phyloP scores from a whole-genome alignment of 2,329 filamentous ascomycete species.

The Magnaporthiopsis rhizophila region DNA sequence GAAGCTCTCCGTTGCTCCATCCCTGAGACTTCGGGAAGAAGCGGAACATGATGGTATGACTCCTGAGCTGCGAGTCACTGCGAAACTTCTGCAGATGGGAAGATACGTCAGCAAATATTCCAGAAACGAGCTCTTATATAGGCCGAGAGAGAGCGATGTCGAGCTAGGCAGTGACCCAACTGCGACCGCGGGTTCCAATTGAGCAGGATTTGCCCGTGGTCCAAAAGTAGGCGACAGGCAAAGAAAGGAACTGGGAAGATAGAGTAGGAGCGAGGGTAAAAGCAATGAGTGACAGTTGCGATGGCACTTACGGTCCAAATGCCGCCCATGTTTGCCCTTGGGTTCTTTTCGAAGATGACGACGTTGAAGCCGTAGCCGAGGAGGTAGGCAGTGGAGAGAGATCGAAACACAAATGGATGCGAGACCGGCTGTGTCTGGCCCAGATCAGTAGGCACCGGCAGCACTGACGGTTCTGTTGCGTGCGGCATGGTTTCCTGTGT shows the following conservation, averaged over 20 bases:
- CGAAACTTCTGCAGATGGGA: too few species aligned
- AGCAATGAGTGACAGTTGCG: neutral
- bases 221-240: too few species aligned
- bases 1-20: slow-evolving; percentile 66
- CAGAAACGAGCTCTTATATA: too few species aligned
- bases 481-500: neutral
- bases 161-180: too few species aligned
- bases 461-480: neutral
- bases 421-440: neutral
- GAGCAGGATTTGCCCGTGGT: too few species aligned
- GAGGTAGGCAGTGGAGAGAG: slow-evolving; percentile 19
- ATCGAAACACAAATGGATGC: neutral
- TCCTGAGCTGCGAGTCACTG: too few species aligned
- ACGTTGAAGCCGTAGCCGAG: slow-evolving; percentile 26
- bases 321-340: slow-evolving; percentile 60
- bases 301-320: slow-evolving; percentile 71
- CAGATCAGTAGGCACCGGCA: neutral
- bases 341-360: slow-evolving; percentile 42
- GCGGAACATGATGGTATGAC: slow-evolving; percentile 74
- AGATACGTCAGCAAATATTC: too few species aligned
- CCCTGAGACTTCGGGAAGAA: slow-evolving; percentile 64
- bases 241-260: too few species aligned
- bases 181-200: too few species aligned
- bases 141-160: too few species aligned
- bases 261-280: too few species aligned